phyloP scores from a whole-genome alignment of 1,139 yeast genomes.

The Nakaseomyces delphensis region DNA sequence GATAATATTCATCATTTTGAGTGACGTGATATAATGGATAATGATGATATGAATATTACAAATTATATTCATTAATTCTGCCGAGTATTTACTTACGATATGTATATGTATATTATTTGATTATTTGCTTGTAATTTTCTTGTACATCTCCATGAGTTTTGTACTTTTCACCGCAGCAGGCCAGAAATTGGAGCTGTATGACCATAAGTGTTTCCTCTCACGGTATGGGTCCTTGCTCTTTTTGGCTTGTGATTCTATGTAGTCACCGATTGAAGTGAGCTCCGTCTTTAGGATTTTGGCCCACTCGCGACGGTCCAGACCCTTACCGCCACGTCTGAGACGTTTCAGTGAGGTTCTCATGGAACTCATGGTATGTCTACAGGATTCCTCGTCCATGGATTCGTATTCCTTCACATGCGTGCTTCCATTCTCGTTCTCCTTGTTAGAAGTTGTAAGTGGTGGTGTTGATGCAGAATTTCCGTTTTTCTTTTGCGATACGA shows the following conservation, averaged over 20 bases:
- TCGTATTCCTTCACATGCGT: slow-evolving; percentile 52
- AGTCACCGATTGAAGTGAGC: slow-evolving; percentile 67
- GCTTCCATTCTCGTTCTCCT: slow-evolving; percentile 8
- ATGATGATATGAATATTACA: no score
- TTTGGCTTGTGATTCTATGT: slow-evolving; percentile 23
- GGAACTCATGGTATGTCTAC: slow-evolving; percentile 59
- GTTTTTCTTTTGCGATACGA: slow-evolving; percentile 2
- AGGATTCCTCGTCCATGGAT: slow-evolving; percentile 70
- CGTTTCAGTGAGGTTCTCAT: slow-evolving; percentile 66
- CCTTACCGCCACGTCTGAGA: slow-evolving; percentile 71
- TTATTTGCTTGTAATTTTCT: slow-evolving; percentile 43
- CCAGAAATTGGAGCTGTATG: slow-evolving; percentile 86
- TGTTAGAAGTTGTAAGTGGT: slow-evolving; percentile 7
- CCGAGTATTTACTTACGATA: neutral
- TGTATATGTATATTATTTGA: slow-evolving; percentile 11
- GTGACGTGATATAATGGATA: no score
- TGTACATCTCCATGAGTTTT: slow-evolving; percentile 79
- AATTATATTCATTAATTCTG: neutral
- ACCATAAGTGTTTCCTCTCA: slow-evolving; percentile 68
- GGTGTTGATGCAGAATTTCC: neutral
- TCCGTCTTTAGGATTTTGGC: slow-evolving; percentile 67
- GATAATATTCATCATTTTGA: no score
- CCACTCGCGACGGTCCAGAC: slow-evolving; percentile 80
- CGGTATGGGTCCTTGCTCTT: slow-evolving; percentile 14
- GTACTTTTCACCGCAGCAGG: slow-evolving; percentile 81